These are phyloP conservation scores for Laguncularia racemosa DNA, from an alignment of 345 rosid species.

Conservation along the genomic window DNA sequence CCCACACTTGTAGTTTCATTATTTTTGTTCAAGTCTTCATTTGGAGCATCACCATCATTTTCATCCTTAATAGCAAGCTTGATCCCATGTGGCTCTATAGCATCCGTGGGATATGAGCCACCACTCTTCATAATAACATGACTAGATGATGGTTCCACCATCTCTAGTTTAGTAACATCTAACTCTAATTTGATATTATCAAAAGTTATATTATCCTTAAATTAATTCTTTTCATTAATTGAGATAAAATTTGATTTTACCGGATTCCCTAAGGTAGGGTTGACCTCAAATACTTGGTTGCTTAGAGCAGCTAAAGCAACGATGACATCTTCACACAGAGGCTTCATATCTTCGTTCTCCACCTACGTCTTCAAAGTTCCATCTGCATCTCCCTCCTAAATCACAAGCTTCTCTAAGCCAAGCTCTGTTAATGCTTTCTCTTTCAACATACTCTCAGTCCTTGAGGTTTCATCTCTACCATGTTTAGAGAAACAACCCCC, in stretches of 20 bases:
- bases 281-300: conserved; percentile 99
- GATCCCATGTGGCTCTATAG: conserved; percentile 67
- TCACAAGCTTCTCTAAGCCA: conserved; percentile 23
- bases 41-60: conserved; percentile 48
- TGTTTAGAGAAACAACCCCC: no score
- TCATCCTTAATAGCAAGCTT: conserved; percentile 49
- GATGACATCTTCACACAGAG: conserved; percentile 37
- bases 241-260: conserved; percentile 97
- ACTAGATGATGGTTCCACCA: no score
- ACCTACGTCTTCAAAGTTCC: conserved; percentile 20
- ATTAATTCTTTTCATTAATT: conserved; percentile 94
- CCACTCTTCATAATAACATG: conserved; percentile 47
- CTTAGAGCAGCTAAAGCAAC: conserved; percentile 47
- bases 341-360: conserved; percentile 35
- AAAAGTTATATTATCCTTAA: no score
- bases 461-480: not conserved
- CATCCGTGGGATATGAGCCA: conserved; percentile 85
- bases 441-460: no score
- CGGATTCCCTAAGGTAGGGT: conserved; percentile 86
- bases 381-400: conserved; percentile 6
- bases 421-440: conserved; percentile 16
- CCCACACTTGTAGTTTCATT: conserved; percentile 57
- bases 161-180: no score
- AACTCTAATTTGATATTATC: no score
- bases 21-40: conserved; percentile 58